Percentiles rank a stretch among this genome's conserved stretches.
These are phyloP conservation scores for Amanita rubescens DNA, from an alignment of 768 basidiomycete genomes.

Conservation along the genomic window DNA sequence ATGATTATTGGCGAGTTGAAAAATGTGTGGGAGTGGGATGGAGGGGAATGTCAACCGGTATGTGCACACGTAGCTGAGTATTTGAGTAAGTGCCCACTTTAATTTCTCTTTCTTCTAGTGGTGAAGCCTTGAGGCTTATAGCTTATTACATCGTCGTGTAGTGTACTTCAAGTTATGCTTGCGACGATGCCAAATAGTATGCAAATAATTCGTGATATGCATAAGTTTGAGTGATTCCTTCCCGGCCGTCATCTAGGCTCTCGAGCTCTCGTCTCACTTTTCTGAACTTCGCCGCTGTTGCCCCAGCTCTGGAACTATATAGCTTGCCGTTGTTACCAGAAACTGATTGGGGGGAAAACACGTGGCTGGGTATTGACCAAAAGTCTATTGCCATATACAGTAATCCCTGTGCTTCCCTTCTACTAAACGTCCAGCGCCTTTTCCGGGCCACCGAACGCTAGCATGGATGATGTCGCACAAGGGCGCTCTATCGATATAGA, in stretches of 20 bases:
- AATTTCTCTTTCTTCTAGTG: neutral
- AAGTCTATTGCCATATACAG: neutral
- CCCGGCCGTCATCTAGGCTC: too few species aligned
- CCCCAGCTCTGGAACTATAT: too few species aligned
- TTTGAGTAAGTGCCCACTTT: neutral
- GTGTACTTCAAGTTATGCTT: too few species aligned
- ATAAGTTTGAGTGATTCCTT: too few species aligned
- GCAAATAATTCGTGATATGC: too few species aligned
- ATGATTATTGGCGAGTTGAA: neutral
- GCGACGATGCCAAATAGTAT: too few species aligned
- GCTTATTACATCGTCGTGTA: too few species aligned
- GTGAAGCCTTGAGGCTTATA: neutral
- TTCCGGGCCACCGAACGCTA: neutral
- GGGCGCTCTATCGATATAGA: conserved; percentile 68
- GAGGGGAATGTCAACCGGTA: conserved; percentile 5
- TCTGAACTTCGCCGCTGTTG: too few species aligned
- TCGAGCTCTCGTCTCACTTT: too few species aligned
- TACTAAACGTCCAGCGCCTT: neutral
- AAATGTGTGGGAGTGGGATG: conserved; percentile 1
- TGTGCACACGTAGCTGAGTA: neutral
- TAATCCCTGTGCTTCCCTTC: neutral
- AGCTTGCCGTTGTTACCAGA: too few species aligned
- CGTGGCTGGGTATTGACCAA: conserved; percentile 1
- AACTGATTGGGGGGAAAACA: too few species aligned
- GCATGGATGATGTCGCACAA: conserved; percentile 30